These are phyloP conservation scores for Aegilops tauschii DNA, from an alignment of 176 grass and related monocot genomes.

Conservation along the genomic window DNA sequence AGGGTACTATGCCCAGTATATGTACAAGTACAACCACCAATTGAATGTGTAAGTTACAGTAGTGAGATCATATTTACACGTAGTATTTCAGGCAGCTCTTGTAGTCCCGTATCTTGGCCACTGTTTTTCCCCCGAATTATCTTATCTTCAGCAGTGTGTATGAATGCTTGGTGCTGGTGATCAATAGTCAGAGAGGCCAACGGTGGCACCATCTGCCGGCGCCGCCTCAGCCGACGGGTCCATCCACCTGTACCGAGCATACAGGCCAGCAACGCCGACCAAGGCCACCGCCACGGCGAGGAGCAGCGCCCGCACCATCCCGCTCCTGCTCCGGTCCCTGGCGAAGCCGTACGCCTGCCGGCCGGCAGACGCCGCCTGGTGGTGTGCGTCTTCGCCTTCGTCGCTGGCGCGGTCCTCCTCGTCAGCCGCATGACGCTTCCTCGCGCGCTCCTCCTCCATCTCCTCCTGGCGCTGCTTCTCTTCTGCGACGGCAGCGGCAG, in stretches of 20 bases:
- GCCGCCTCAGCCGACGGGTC: neutral
- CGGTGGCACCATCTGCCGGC: neutral
- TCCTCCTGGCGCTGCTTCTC: neutral
- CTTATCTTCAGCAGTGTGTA: neutral
- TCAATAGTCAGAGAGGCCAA: slow-evolving; percentile 3
- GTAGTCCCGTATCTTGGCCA: too few species aligned
- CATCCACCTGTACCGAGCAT: slow-evolving; percentile 24
- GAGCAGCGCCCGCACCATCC: neutral
- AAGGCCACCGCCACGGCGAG: slow-evolving; percentile 19
- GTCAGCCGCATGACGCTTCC: neutral
- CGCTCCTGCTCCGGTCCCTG: neutral
- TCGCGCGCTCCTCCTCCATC: neutral
- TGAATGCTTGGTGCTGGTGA: neutral
- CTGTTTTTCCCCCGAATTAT: neutral
- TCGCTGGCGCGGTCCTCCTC: neutral
- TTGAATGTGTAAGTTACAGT: too few species aligned
- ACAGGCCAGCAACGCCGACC: slow-evolving; percentile 19
- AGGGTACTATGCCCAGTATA: too few species aligned
- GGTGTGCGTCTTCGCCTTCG: neutral
- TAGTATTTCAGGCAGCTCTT: too few species aligned
- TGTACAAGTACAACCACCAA: too few species aligned
- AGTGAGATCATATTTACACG: too few species aligned
- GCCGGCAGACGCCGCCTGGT: neutral
- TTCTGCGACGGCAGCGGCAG: neutral
- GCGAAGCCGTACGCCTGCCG: neutral